Evolutionary conservation across 2,329 filamentous ascomycete genomes (phyloP).

Genomic region (Fusarium hostae): DNA sequence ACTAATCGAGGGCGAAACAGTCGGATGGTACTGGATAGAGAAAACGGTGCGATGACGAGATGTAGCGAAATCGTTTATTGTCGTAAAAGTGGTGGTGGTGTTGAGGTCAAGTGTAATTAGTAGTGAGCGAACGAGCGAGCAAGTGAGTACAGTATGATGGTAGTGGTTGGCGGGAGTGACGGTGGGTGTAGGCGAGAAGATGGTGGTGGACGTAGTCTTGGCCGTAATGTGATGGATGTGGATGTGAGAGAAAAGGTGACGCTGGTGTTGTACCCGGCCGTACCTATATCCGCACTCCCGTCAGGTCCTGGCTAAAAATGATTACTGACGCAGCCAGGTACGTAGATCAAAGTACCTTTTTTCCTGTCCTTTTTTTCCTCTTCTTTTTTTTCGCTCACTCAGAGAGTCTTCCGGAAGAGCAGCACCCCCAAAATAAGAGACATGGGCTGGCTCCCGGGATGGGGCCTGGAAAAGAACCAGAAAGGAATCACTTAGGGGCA

Average conservation of each 20-base stretch:
- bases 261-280: constrained; percentile 41
- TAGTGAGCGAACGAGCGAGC: constrained; percentile 17
- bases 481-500: constrained; percentile 42
- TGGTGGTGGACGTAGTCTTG: constrained; percentile 38
- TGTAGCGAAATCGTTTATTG: constrained; percentile 28
- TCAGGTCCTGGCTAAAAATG: constrained; percentile 16
- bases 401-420: constrained; percentile 20
- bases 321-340: constrained; percentile 15
- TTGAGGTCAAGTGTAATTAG: constrained; percentile 29
- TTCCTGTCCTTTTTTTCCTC: not conserved
- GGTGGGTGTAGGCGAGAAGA: constrained; percentile 36
- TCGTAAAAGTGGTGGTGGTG: constrained; percentile 34
- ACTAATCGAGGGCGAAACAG: constrained; percentile 8
- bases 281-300: constrained; percentile 43
- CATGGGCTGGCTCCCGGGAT: constrained; percentile 25
- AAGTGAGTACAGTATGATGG: constrained; percentile 26
- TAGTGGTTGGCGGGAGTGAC: constrained; percentile 39
- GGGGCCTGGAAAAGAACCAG: constrained; percentile 37
- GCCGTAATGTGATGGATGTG: constrained; percentile 11
- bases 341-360: constrained; percentile 17
- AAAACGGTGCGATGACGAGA: constrained; percentile 20
- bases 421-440: constrained; percentile 31
- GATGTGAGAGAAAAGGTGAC: constrained; percentile 35
- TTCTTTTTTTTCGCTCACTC: not conserved
- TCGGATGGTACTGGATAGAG: constrained; percentile 6